A percentile compares a stretch with the other conserved stretches of the same genome.
Evolutionary conservation across 495 filamentous ascomycete genomes (phyloP).

Genomic region (Bombardia bombarda): DNA sequence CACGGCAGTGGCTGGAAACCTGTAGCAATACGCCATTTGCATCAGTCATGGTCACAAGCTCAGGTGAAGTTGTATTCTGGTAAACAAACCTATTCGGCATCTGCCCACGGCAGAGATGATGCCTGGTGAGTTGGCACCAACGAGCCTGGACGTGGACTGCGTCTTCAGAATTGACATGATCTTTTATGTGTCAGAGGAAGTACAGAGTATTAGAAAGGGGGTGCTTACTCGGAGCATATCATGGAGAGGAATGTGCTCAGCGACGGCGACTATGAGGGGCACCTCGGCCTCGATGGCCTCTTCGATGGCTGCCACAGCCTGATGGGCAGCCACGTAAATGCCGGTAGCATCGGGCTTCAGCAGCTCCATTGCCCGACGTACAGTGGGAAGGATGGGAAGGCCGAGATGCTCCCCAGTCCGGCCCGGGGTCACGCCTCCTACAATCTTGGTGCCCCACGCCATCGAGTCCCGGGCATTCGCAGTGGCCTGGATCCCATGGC

Average conservation of each 20-base stretch:
- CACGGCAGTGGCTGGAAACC: constrained; percentile 76
- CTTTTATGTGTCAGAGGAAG: constrained; percentile 15
- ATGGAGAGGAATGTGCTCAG: constrained; percentile 85
- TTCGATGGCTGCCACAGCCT: constrained; percentile 71
- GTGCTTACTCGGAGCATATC: constrained; percentile 66
- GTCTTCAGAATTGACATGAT: constrained; percentile 71
- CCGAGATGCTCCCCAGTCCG: constrained; percentile 72
- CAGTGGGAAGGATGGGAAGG: constrained; percentile 67
- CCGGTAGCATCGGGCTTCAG: constrained; percentile 79
- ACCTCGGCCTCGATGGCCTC: constrained; percentile 87
- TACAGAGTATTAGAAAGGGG: neutral
- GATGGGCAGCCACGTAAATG: constrained; percentile 75
- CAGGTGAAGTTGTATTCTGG: no score
- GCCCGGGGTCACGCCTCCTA: constrained; percentile 77
- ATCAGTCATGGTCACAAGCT: no score
- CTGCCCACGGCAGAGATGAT: constrained; percentile 77
- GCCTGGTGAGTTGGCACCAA: constrained; percentile 81
- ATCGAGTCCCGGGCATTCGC: constrained; percentile 76
- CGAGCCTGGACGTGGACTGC: constrained; percentile 71
- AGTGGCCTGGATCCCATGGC: constrained; percentile 52
- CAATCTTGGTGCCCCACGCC: constrained; percentile 80
- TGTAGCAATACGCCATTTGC: no score
- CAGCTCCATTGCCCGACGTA: constrained; percentile 64
- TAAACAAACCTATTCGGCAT: constrained; percentile 58
- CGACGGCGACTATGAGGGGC: constrained; percentile 79